phyloP scores from a whole-genome alignment of 768 basidiomycete species.

The Suillus ampliporus region DNA sequence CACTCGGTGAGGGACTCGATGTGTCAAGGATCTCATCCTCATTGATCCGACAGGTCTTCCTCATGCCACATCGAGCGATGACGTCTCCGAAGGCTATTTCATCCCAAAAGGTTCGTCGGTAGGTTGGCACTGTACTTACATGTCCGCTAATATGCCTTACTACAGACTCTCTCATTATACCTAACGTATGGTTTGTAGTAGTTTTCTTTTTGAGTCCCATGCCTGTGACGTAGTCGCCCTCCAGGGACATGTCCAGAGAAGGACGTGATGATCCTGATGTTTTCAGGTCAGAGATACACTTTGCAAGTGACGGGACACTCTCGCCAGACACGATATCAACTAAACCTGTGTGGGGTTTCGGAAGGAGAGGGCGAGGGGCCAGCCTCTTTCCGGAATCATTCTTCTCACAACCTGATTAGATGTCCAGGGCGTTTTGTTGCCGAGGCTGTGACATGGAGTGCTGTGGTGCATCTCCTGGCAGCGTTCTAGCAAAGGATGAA shows the following conservation, averaged over 20 bases:
- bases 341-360: conserved; percentile 37
- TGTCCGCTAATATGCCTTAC: conserved; percentile 5
- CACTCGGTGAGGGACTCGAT: conserved; percentile 27
- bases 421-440: conserved; percentile 39
- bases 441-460: conserved; percentile 37
- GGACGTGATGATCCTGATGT: conserved; percentile 34
- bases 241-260: conserved; percentile 37
- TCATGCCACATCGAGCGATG: conserved; percentile 41
- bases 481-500: conserved; percentile 28
- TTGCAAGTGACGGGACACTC: conserved; percentile 29
- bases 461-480: conserved; percentile 34
- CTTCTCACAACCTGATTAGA: not conserved
- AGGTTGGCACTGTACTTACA: conserved; percentile 3
- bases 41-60: conserved; percentile 26
- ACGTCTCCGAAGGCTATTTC: conserved; percentile 49
- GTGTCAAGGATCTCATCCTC: not conserved
- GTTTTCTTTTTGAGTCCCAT: not conserved
- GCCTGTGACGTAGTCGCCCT: not conserved
- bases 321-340: conserved; percentile 32
- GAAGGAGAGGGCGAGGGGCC: conserved; percentile 26
- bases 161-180: conserved; percentile 25
- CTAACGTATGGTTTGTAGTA: conserved; percentile 34
- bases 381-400: not conserved
- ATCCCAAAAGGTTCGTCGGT: conserved; percentile 41
- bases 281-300: conserved; percentile 35